Evolutionary conservation across 2,329 filamentous ascomycete species (phyloP).

Genomic region (Chalaropsis thielavioides): DNA sequence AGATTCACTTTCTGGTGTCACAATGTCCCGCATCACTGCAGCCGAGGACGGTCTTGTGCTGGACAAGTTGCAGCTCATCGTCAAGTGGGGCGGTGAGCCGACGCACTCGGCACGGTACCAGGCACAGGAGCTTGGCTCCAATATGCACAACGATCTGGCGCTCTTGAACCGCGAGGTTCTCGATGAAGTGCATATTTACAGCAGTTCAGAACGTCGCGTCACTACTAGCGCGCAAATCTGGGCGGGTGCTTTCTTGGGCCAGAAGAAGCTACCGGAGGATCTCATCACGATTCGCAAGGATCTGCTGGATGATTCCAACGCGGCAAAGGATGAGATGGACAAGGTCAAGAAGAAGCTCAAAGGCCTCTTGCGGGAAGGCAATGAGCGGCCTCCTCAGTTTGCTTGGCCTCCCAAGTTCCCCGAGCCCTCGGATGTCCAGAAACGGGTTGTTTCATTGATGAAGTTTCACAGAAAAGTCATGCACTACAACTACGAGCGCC

Average conservation of each 20-base stretch:
- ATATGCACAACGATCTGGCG: slow-evolving; percentile 88
- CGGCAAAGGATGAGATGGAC: slow-evolving; percentile 97
- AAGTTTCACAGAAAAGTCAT: slow-evolving; percentile 93
- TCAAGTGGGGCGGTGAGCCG: slow-evolving; percentile 97
- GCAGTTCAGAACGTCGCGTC: slow-evolving; percentile 85
- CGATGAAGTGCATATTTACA: slow-evolving; percentile 87
- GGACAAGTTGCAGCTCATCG: slow-evolving; percentile 92
- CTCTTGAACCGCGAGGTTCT: slow-evolving; percentile 85
- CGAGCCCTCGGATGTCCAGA: slow-evolving; percentile 84
- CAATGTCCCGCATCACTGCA: slow-evolving; percentile 85
- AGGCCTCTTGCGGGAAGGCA: slow-evolving; percentile 77
- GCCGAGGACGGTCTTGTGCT: slow-evolving; percentile 84
- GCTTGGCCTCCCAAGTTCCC: slow-evolving; percentile 95
- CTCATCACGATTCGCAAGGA: slow-evolving; percentile 89
- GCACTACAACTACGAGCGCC: slow-evolving; percentile 78
- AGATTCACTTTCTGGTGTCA: slow-evolving; percentile 78
- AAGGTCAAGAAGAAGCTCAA: slow-evolving; percentile 99
- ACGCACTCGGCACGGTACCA: slow-evolving; percentile 96
- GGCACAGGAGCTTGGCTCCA: slow-evolving; percentile 83
- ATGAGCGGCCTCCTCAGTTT: slow-evolving; percentile 84
- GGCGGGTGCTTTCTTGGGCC: slow-evolving; percentile 73
- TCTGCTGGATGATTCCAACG: slow-evolving; percentile 90
- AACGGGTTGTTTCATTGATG: slow-evolving; percentile 87
- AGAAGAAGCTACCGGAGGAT: slow-evolving; percentile 71
- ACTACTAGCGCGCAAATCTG: slow-evolving; percentile 96